A percentile compares a stretch with the other conserved stretches of the same genome.
phyloP scores from a whole-genome alignment of 441 rosid genomes.

The Lepidium campestre region DNA sequence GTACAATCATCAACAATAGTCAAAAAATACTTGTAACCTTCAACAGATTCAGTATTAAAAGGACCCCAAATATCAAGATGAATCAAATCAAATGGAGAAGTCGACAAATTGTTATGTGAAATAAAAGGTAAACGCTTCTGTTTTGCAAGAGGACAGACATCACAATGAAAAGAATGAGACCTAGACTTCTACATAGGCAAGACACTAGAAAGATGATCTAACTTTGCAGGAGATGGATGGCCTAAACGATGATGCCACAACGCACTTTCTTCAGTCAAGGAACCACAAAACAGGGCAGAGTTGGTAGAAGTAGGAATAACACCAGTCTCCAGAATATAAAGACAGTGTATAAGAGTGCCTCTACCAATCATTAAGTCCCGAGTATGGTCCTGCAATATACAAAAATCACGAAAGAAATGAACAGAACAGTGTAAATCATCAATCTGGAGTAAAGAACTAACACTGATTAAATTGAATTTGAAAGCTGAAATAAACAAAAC shows the following conservation, averaged over 20 bases:
- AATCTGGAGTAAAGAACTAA: too few relatives aligned
- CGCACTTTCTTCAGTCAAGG: background rate
- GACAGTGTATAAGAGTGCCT: background rate
- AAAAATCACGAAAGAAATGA: background rate
- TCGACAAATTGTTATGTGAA: background rate
- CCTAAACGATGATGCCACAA: background rate
- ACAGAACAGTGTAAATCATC: background rate
- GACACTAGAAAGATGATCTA: background rate
- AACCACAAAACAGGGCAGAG: background rate
- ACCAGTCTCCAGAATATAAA: background rate
- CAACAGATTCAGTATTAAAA: background rate
- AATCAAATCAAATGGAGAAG: background rate
- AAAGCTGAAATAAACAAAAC: background rate
- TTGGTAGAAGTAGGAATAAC: too few relatives aligned
- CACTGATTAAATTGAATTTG: background rate
- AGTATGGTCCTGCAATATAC: background rate
- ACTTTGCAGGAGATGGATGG: background rate
- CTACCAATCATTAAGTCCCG: background rate
- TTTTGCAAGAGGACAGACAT: background rate
- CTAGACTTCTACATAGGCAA: too few relatives aligned
- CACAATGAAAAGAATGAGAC: background rate
- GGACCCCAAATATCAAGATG: background rate
- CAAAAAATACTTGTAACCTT: background rate
- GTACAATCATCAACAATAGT: too few relatives aligned
- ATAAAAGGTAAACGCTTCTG: background rate